Evolutionary conservation across 2,329 filamentous ascomycete species (phyloP).

Genomic region (Thielaviopsis punctulata): DNA sequence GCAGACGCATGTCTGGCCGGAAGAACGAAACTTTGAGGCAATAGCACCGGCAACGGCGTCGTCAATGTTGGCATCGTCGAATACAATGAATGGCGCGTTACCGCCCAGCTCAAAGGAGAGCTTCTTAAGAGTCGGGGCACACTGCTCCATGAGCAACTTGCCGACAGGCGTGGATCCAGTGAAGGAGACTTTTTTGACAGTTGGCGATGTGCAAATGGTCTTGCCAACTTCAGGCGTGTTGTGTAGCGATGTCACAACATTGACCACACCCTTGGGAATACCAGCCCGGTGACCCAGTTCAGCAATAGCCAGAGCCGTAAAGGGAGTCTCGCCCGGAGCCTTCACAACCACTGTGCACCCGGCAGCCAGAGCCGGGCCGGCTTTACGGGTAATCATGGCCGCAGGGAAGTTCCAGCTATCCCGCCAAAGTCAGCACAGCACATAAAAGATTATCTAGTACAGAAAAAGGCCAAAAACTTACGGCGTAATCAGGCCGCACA

Average conservation of each 20-base stretch:
- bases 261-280: slow-evolving; percentile 78
- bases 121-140: slow-evolving; percentile 66
- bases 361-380: slow-evolving; percentile 66
- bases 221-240: slow-evolving; percentile 70
- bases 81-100: slow-evolving; percentile 92
- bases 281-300: slow-evolving; percentile 77
- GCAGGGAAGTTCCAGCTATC: slow-evolving; percentile 66
- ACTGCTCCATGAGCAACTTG: slow-evolving; percentile 76
- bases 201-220: slow-evolving; percentile 50
- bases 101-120: slow-evolving; percentile 80
- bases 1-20: slow-evolving; percentile 89
- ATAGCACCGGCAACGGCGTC: slow-evolving; percentile 69
- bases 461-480: slow-evolving; percentile 16
- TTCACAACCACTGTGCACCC: slow-evolving; percentile 91
- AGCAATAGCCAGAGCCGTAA: slow-evolving; percentile 72
- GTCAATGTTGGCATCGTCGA: slow-evolving; percentile 85
- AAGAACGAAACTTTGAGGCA: slow-evolving; percentile 79
- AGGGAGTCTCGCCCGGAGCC: slow-evolving; percentile 80
- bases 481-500: slow-evolving; percentile 68
- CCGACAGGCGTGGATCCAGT: slow-evolving; percentile 61
- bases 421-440: neutral
- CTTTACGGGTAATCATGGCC: slow-evolving; percentile 57
- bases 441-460: neutral
- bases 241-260: slow-evolving; percentile 62
- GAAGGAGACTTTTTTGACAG: slow-evolving; percentile 81